phyloP scores from a whole-genome alignment of 331 rosid species.

The Malus hybrid region DNA sequence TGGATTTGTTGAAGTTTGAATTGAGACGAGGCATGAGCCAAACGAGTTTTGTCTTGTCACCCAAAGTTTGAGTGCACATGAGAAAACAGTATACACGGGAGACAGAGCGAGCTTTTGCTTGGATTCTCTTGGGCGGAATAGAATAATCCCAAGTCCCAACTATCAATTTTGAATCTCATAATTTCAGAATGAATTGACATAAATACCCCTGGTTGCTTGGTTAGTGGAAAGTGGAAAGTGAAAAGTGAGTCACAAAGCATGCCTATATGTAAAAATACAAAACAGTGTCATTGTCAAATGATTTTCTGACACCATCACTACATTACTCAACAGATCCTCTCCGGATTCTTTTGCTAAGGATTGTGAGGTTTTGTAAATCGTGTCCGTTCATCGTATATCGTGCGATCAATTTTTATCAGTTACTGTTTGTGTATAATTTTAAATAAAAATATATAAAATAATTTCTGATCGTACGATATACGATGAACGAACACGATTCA shows the following conservation, averaged over 20 bases:
- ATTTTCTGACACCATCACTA: background rate
- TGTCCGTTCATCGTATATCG: no score
- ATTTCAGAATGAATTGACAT: background rate
- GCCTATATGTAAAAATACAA: background rate
- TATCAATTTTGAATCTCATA: conserved; percentile 2
- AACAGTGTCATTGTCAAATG: background rate
- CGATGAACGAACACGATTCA: no score
- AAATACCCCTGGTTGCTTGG: background rate
- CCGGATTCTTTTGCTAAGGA: no score
- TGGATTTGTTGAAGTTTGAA: no score
- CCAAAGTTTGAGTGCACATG: background rate
- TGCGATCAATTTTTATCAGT: accelerated
- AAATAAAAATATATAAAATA: no score
- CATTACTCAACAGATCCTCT: background rate
- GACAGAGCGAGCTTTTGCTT: background rate
- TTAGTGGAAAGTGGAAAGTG: background rate
- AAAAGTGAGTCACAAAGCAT: background rate
- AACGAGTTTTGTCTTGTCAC: background rate
- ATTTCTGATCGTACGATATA: accelerated
- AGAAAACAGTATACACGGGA: background rate
- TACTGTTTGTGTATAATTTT: no score
- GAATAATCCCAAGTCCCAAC: background rate
- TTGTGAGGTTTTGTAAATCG: accelerated
- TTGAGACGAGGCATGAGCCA: no score
- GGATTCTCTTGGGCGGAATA: background rate